Conservation (phyloP, 768 basidiomycete genomes). For the Gautieria morchelliformis region DNA sequence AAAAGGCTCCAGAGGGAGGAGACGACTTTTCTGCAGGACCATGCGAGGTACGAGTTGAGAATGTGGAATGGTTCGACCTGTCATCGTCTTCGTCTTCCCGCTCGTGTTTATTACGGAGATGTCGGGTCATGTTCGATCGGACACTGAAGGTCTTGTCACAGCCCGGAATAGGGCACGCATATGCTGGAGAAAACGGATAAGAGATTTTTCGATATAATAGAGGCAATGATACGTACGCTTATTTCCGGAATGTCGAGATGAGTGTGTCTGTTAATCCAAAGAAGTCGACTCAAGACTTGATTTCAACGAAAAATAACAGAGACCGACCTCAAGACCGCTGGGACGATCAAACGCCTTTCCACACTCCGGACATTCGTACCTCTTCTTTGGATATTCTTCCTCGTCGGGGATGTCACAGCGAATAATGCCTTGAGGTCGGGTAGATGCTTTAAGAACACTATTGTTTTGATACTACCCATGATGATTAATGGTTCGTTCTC, state of each 20-base stretch:
- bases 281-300: background rate
- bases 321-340: background rate
- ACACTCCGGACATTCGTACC: conserved; percentile 1
- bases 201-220: background rate
- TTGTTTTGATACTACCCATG: conserved; percentile 3
- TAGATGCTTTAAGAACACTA: background rate
- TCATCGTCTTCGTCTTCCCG: background rate
- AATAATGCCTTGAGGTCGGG: no score
- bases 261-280: background rate
- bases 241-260: background rate
- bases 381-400: conserved; percentile 7
- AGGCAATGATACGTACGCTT: background rate
- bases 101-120: background rate
- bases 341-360: conserved; percentile 3
- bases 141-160: conserved; percentile 3
- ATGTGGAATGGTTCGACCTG: background rate
- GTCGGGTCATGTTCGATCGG: conserved; percentile 1
- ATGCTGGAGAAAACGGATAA: background rate
- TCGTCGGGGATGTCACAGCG: no score
- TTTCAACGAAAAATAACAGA: background rate
- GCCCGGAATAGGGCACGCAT: background rate
- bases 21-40: no score
- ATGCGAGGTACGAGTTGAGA: background rate
- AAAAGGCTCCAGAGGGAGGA: background rate
- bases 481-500: background rate